A percentile compares a stretch with the other conserved stretches of the same genome.
Conservation (phyloP, 345 rosid genomes). For the Eucalyptus brandiana region DNA sequence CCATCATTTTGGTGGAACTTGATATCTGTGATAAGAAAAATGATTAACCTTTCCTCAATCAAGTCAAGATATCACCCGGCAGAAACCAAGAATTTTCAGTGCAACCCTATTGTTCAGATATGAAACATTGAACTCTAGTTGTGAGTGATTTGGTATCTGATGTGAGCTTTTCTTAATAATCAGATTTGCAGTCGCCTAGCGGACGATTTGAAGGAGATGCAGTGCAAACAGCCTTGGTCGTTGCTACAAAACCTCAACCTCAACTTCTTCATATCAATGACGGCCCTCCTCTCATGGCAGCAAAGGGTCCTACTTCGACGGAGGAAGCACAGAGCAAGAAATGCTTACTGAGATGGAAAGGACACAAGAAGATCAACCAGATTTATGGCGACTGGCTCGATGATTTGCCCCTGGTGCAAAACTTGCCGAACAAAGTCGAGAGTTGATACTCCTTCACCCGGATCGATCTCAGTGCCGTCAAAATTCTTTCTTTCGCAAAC, state of each 20-base stretch:
- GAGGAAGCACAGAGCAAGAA: constrained; percentile 53
- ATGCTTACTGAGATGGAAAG: constrained; percentile 68
- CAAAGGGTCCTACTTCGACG: constrained; percentile 9
- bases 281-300: constrained; percentile 16
- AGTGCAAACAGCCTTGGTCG: constrained; percentile 2
- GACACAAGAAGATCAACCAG: constrained; percentile 66
- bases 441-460: constrained; percentile 6
- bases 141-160: neutral
- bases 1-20: neutral
- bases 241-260: constrained; percentile 23
- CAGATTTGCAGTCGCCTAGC: constrained; percentile 50
- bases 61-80: neutral
- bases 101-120: neutral
- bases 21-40: neutral
- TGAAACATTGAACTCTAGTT: neutral
- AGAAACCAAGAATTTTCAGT: neutral
- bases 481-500: neutral
- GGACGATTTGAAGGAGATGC: constrained; percentile 58
- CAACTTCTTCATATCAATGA: constrained; percentile 14
- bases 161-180: neutral
- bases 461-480: neutral
- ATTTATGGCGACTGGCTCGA: constrained; percentile 96
- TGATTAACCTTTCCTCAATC: neutral
- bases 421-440: constrained; percentile 31
- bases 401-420: constrained; percentile 56